A percentile compares a stretch with the other conserved stretches of the same genome.
Conservation (phyloP, 2,329 filamentous ascomycete species). For the Diaporthe destruens region DNA sequence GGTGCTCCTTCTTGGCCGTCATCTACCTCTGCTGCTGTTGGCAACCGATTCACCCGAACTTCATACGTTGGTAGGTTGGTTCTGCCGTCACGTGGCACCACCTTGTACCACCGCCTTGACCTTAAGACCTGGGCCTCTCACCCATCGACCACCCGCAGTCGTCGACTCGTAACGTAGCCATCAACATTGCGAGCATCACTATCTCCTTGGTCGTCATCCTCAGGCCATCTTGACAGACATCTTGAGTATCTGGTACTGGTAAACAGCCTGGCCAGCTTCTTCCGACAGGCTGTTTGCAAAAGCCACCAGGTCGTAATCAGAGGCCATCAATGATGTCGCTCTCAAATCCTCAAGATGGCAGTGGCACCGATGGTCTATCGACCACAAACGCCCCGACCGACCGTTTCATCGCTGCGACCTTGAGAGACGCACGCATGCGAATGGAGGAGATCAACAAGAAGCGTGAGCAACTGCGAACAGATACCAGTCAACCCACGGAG, state of each 20-base stretch:
- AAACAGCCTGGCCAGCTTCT: background rate
- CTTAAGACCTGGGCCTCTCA: background rate
- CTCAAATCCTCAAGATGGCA: no score
- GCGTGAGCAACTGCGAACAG: background rate
- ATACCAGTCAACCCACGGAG: background rate
- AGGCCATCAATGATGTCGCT: background rate
- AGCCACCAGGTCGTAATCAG: background rate
- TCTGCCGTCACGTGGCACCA: background rate
- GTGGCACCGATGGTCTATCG: background rate
- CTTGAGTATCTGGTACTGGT: background rate
- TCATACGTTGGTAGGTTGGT: background rate
- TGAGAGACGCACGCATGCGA: background rate
- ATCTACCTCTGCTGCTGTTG: background rate
- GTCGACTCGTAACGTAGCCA: background rate
- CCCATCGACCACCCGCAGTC: no score
- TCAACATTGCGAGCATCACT: conserved; percentile 14
- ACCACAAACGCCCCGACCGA: background rate
- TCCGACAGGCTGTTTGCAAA: background rate
- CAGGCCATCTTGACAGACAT: background rate
- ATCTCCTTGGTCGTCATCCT: background rate
- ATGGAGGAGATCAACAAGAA: conserved; percentile 1
- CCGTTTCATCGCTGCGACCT: background rate
- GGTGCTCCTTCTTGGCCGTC: background rate
- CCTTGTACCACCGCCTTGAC: background rate
- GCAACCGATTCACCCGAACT: background rate